These are phyloP conservation scores for Mycotypha africana DNA, from an alignment of 371 early-diverging fungal species.

Conservation along the genomic window DNA sequence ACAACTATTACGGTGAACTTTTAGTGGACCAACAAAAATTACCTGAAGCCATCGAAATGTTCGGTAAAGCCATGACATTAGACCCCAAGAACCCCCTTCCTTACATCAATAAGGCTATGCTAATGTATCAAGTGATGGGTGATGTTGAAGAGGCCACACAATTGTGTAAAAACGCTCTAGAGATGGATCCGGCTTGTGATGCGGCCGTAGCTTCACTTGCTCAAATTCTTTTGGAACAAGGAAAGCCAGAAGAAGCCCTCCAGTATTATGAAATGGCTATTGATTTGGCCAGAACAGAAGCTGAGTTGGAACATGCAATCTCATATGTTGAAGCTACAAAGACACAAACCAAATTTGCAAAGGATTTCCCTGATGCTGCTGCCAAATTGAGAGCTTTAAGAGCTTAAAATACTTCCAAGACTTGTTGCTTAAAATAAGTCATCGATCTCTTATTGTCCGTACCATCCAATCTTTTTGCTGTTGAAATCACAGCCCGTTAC, in stretches of 20 bases:
- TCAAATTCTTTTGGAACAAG: slow-evolving; percentile 84
- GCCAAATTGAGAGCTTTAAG: slow-evolving; percentile 33
- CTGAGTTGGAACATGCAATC: slow-evolving; percentile 84
- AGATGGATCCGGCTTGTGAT: slow-evolving; percentile 92
- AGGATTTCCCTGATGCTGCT: slow-evolving; percentile 43
- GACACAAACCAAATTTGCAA: slow-evolving; percentile 39
- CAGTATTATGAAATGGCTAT: slow-evolving; percentile 80
- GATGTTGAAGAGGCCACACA: slow-evolving; percentile 73
- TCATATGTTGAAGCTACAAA: slow-evolving; percentile 66
- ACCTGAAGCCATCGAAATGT: slow-evolving; percentile 69
- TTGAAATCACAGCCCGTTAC: too few species aligned
- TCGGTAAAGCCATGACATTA: slow-evolving; percentile 73
- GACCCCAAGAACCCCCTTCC: slow-evolving; percentile 79
- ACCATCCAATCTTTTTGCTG: too few species aligned
- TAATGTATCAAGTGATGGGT: slow-evolving; percentile 76
- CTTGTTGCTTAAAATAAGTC: too few species aligned
- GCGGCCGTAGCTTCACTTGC: slow-evolving; percentile 90
- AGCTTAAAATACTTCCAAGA: too few species aligned
- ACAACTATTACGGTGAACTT: slow-evolving; percentile 96
- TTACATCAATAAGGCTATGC: slow-evolving; percentile 95
- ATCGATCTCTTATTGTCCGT: too few species aligned
- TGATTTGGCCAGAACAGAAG: slow-evolving; percentile 82
- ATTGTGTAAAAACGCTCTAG: slow-evolving; percentile 77
- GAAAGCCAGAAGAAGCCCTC: slow-evolving; percentile 81
- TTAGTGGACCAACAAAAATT: slow-evolving; percentile 82